Percentiles rank a stretch among this genome's conserved stretches.
phyloP scores from a whole-genome alignment of 768 basidiomycete genomes.

The Amyloporia xantha region DNA sequence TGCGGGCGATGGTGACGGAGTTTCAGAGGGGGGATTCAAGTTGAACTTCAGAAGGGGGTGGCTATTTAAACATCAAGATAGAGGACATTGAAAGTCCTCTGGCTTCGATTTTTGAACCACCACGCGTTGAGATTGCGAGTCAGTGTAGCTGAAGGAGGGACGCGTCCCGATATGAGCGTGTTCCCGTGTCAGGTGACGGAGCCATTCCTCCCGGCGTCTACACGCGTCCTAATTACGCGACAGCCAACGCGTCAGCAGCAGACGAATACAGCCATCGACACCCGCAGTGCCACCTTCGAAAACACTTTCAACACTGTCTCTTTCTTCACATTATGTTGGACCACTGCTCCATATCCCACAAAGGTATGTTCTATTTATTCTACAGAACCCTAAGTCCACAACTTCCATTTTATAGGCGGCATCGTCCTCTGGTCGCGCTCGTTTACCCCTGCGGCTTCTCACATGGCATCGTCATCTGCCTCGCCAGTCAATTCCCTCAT shows the following conservation, averaged over 20 bases:
- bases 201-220: background rate
- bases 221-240: no score
- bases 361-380: conserved; percentile 44
- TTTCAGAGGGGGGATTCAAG: no score
- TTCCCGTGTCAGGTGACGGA: background rate
- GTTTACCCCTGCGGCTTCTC: conserved; percentile 64
- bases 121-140: no score
- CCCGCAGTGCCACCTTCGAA: no score
- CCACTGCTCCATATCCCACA: conserved; percentile 92
- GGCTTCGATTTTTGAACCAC: no score
- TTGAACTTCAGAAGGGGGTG: no score
- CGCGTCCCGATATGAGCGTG: conserved; percentile 4
- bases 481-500: conserved; percentile 28
- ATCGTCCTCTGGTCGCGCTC: conserved; percentile 92
- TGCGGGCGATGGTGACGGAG: no score
- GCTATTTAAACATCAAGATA: no score
- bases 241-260: no score
- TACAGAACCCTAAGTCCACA: conserved; percentile 1
- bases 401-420: conserved; percentile 52
- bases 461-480: conserved; percentile 19
- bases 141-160: background rate
- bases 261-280: no score
- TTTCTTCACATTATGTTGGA: conserved; percentile 95
- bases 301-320: no score
- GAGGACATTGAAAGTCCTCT: no score